A percentile compares a stretch with the other conserved stretches of the same genome.
Conservation (phyloP, 345 rosid genomes). For the Fremontodendron californicum region DNA sequence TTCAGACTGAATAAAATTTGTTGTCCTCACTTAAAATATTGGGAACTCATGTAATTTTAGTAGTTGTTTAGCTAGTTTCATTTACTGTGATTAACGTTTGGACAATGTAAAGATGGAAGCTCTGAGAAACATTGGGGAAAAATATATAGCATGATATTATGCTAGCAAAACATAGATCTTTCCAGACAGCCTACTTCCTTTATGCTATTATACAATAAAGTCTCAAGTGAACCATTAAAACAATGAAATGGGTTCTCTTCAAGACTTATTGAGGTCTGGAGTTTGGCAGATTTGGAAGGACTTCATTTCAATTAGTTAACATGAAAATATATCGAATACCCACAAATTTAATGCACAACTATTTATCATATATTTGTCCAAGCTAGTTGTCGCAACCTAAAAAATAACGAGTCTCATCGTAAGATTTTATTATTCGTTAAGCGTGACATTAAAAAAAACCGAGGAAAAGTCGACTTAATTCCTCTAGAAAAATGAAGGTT, state of each 20-base stretch:
- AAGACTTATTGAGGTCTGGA: neutral
- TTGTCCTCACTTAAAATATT: neutral
- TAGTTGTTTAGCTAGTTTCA: neutral
- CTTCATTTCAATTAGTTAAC: neutral
- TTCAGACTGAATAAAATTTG: neutral
- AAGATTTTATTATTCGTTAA: too few relatives aligned
- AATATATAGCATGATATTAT: neutral
- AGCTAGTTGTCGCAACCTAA: neutral
- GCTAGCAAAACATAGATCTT: neutral
- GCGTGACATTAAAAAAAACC: too few relatives aligned
- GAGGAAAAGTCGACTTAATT: too few relatives aligned
- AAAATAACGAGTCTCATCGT: too few relatives aligned
- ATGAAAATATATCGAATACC: neutral
- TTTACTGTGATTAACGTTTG: neutral
- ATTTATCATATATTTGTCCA: neutral
- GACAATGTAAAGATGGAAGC: neutral
- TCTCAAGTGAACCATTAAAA: neutral
- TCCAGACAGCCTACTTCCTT: neutral
- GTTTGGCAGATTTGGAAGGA: neutral
- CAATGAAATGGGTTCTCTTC: neutral
- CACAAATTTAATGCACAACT: neutral
- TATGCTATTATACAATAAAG: neutral
- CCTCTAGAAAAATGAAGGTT: too few relatives aligned
- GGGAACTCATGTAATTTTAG: neutral
- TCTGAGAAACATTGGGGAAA: neutral